phyloP scores from a whole-genome alignment of 306 rosid genomes.

The Neltuma alba region DNA sequence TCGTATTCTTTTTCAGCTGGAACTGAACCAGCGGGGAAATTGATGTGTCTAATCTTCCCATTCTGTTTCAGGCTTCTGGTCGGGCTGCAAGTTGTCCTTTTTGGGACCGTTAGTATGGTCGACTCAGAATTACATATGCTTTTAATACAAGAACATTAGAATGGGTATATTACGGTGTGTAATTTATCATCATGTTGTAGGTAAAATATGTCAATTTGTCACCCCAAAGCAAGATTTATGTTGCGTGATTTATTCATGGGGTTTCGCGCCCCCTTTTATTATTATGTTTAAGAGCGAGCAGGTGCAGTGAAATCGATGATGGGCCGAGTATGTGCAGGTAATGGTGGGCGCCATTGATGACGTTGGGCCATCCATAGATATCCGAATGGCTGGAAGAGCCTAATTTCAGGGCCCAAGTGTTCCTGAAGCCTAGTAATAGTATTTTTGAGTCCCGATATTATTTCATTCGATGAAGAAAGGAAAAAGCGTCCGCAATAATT shows the following conservation, averaged over 20 bases:
- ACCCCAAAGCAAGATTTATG: background rate
- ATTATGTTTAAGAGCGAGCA: background rate
- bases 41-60: constrained; percentile 16
- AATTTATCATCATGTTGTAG: constrained; percentile 22
- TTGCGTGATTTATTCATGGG: background rate
- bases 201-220: constrained; percentile 14
- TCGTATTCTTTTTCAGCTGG: background rate
- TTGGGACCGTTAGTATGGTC: background rate
- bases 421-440: background rate
- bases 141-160: constrained; percentile 3
- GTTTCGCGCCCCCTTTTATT: background rate
- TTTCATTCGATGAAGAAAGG: background rate
- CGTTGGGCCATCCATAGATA: background rate
- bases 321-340: background rate
- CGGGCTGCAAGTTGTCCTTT: constrained; percentile 45
- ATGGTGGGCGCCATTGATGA: background rate
- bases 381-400: background rate
- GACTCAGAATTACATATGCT: constrained; percentile 1
- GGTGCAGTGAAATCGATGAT: background rate
- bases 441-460: background rate
- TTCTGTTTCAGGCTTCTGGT: constrained; percentile 66
- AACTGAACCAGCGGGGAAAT: constrained; percentile 6
- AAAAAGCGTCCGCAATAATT: too few relatives aligned
- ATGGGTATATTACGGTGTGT: background rate
- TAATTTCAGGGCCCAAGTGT: background rate